Base-by-base conservation (phyloP, 1,284 basidiomycete species). In the Boletellus deceptivus region DNA sequence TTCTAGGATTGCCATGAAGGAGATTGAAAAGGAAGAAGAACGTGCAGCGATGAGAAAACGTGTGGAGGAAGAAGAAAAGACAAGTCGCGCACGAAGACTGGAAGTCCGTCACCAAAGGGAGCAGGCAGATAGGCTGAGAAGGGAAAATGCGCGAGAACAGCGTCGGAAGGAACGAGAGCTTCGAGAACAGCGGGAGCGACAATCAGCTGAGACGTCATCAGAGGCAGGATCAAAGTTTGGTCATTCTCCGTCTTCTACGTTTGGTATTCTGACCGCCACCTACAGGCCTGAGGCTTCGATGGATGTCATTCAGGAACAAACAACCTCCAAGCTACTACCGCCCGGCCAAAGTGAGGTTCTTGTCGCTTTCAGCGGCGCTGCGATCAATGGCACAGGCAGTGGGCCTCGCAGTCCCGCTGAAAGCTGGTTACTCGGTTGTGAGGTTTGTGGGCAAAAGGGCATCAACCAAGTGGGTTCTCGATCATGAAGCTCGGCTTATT, bases 401-500 rank as follows among this genome's bases (percentile, higher is more conserved):
- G 76, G 77, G 33, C 68, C 75, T 16, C 76, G 74, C 41, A 77
- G 74, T 29, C 76, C 77, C 45, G 68, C 67, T 48, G 85, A 83
- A 46, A 80, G 86, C 53, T 94, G 92, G 92, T 82, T 88, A 50
- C 73, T 94, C 40, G 84, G 88, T 60, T 94, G 91, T 65, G 91
- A 94, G 62, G 75, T 94, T 18, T 94, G 91, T 64, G 77, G 77
- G 46, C 76, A 77, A 48, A 75, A 73, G 31, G 89, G 89, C 9
- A 70, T 82, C 49, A 93, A 92, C 63, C 65, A 83, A 56, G 89
- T 89, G 55, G 54, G 79, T 46, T 45, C 22, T 24, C 34, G 62
- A 48, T 41, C 35, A 2, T 37, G 43, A 43, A 20, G 16, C 4
- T 39, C n/a, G 31, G 24, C 36, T 40, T 34, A 56, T 33, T 40